A percentile compares a stretch with the other conserved stretches of the same genome.
Evolutionary conservation across 208 protist genomes (phyloP).

Genomic region (Leishmania turanica): DNA sequence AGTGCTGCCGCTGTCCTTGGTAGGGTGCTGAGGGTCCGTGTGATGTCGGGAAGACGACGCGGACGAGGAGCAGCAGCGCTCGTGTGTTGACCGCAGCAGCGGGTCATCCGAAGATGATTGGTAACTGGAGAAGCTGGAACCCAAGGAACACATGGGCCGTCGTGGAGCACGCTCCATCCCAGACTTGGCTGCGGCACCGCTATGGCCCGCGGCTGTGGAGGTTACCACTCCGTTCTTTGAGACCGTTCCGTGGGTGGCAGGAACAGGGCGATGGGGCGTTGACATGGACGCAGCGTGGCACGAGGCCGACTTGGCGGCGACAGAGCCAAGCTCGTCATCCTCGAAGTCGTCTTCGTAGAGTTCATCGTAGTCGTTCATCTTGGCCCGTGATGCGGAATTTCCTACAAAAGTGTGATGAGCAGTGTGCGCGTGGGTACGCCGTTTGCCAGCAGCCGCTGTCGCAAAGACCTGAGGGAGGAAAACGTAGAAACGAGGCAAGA

Average conservation of each 20-base stretch:
- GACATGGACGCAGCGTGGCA: background rate
- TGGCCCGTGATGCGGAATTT: background rate
- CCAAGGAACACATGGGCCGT: background rate
- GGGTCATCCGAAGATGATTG: background rate
- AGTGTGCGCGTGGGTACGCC: background rate
- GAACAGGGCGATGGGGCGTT: background rate
- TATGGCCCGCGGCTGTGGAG: background rate
- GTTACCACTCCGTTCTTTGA: background rate
- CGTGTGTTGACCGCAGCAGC: background rate
- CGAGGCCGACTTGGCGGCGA: background rate
- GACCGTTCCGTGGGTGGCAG: background rate
- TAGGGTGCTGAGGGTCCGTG: too few relatives aligned
- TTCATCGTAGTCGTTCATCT: slow-evolving; percentile 23
- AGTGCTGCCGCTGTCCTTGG: background rate
- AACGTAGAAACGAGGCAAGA: background rate
- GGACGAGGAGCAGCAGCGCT: background rate
- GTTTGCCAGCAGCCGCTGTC: background rate
- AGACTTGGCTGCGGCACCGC: background rate
- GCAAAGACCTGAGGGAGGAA: background rate
- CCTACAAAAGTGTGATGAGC: background rate
- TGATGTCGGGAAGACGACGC: background rate
- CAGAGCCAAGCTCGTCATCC: slow-evolving; percentile 12
- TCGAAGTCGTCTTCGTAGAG: slow-evolving; percentile 25
- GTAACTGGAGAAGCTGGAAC: slow-evolving; percentile 13
- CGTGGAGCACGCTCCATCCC: background rate